These are phyloP conservation scores for Penicillium freii DNA, from an alignment of 2,329 filamentous ascomycete genomes.

Conservation along the genomic window DNA sequence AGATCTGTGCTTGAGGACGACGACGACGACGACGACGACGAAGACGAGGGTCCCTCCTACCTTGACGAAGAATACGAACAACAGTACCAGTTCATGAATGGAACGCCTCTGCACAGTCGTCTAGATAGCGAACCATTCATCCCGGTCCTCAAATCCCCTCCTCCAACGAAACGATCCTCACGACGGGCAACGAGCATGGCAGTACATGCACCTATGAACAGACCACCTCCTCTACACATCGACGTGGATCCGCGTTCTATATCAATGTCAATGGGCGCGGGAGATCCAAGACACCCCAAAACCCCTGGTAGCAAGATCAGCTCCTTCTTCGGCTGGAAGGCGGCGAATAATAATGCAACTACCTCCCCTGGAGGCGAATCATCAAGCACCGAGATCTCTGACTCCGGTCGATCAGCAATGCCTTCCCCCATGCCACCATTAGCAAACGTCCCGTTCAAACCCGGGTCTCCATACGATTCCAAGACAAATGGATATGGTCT, in stretches of 20 bases:
- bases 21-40: slow-evolving; percentile 32
- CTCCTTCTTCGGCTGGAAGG: slow-evolving; percentile 67
- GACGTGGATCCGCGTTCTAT: slow-evolving; percentile 40
- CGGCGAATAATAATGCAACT: slow-evolving; percentile 28
- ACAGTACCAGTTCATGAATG: slow-evolving; percentile 39
- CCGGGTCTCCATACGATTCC: slow-evolving; percentile 51
- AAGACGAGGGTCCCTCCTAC: slow-evolving; percentile 25
- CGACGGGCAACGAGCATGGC: slow-evolving; percentile 45
- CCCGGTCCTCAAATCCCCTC: slow-evolving; percentile 71
- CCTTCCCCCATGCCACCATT: slow-evolving; percentile 52
- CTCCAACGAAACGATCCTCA: slow-evolving; percentile 42
- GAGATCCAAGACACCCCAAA: slow-evolving; percentile 45
- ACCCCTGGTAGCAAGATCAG: slow-evolving; percentile 59
- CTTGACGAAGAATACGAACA: slow-evolving; percentile 28
- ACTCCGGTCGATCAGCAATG: slow-evolving; percentile 57
- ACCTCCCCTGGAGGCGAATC: slow-evolving; percentile 57
- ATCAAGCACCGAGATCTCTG: slow-evolving; percentile 62
- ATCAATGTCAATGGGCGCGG: slow-evolving; percentile 36
- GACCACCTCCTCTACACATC: slow-evolving; percentile 46
- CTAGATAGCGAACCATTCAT: slow-evolving; percentile 46
- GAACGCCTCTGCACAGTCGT: slow-evolving; percentile 39
- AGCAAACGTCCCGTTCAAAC: slow-evolving; percentile 34
- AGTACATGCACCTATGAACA: slow-evolving; percentile 41
- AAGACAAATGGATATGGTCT: slow-evolving; percentile 53
- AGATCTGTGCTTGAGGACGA: slow-evolving; percentile 26